phyloP scores from a whole-genome alignment of 1,284 basidiomycete genomes.

The Ceratobasidium sp. region DNA sequence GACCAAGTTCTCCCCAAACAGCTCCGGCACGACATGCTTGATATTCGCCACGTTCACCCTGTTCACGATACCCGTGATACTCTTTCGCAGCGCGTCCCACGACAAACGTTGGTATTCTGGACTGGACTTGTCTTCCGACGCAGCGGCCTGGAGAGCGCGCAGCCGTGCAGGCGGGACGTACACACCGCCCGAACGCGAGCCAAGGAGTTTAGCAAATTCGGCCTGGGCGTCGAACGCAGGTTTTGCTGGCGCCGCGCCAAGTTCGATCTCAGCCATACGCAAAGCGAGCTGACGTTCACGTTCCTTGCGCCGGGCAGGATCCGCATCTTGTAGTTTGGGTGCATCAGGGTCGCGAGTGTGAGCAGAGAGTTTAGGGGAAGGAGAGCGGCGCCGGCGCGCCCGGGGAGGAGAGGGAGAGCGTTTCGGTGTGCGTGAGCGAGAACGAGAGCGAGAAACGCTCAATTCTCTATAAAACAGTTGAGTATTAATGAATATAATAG shows the following conservation, averaged over 20 bases:
- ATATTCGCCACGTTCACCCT: constrained; percentile 97
- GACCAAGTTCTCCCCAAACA: constrained; percentile 93
- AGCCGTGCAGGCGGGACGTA: constrained; percentile 97
- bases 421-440: constrained; percentile 34
- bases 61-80: constrained; percentile 99
- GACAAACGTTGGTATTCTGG: constrained; percentile 95
- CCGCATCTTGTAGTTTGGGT: constrained; percentile 78
- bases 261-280: constrained; percentile 78
- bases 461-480: constrained; percentile 19
- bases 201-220: constrained; percentile 51
- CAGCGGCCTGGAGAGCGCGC: constrained; percentile 88
- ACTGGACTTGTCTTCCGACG: constrained; percentile 83
- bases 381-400: constrained; percentile 65
- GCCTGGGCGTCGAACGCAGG: constrained; percentile 70
- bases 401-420: constrained; percentile 64
- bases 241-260: constrained; percentile 70
- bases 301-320: constrained; percentile 80
- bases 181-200: constrained; percentile 84
- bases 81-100: constrained; percentile 98
- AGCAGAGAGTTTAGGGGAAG: constrained; percentile 47
- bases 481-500: not conserved
- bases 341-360: constrained; percentile 58
- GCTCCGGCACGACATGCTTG: constrained; percentile 95
- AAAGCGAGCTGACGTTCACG: constrained; percentile 83
- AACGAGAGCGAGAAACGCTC: constrained; percentile 34